Base-by-base conservation (phyloP, 1,284 basidiomycete species). In the Apiotrichum montevideense region DNA sequence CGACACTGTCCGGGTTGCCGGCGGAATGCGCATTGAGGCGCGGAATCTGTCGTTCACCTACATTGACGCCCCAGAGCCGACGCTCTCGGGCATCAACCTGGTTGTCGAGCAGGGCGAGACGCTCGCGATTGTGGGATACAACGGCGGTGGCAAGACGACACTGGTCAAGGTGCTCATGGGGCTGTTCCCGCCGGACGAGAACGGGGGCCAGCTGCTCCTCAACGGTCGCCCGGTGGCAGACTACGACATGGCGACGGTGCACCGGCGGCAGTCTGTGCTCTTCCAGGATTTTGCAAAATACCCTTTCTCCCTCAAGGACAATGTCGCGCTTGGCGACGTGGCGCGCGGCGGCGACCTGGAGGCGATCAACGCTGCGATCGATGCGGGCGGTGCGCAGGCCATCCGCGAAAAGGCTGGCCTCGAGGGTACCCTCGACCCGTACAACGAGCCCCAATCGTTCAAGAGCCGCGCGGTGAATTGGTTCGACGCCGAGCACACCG, bases 221-320 rank as follows among this genome's bases (percentile, higher is more conserved):
- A 90, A 91, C 68, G 85, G 79, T 56, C 73, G 81, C 47, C 84
- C 87, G 66, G 80, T 87, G 43, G 81, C 85, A 40, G 79, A 79
- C 44, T 82, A 84, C 66, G 78, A 82, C 56, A 84, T 87, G 21
- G 72, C 73, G 9, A 85, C 88, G 47, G 84, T 87, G 61, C 88
- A 91, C 71, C 77, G 78, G 42, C 86, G 85, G 68, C 76, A 84
- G 29, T 85, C 85, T 10, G 84, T 84, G 13, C 85, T 90, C 14
- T 88, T 91, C 71, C 88, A 91, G 71, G 84, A 85, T 46, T 90
- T 90, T 74, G 84, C 85, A 37, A 86, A 85, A 68, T 89, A 86
- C 72, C 85, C 83, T 67, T 81, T 85, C 8, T 83, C 87, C 0
- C 80, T 88, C 14, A 80, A 83, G 62, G 86, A 89, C 67, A 90